Evolutionary conservation across 257 asterid genomes (phyloP).

Genomic region (Lithospermum erythrorhizon): DNA sequence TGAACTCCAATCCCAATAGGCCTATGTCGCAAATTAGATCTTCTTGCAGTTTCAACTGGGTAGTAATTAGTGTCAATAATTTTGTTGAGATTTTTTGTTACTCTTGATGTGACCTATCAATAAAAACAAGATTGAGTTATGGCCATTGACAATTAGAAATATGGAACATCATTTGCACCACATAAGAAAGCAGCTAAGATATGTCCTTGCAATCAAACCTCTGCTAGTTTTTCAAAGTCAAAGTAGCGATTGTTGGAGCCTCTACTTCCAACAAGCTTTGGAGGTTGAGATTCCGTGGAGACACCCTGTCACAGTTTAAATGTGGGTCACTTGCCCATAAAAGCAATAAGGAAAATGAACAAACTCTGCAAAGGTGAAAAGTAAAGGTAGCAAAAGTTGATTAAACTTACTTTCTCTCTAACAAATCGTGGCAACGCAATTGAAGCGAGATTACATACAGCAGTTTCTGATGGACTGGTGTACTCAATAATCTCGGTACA

Average conservation of each 20-base stretch:
- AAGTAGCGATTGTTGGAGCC: constrained; percentile 73
- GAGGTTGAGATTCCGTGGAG: constrained; percentile 65
- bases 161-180: neutral
- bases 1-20: constrained; percentile 98
- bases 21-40: constrained; percentile 77
- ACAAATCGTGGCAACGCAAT: constrained; percentile 93
- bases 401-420: constrained; percentile 59
- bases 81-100: constrained; percentile 78
- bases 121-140: neutral
- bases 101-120: constrained; percentile 60
- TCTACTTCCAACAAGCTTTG: constrained; percentile 93
- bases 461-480: constrained; percentile 88
- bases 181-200: neutral
- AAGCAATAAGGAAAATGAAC: neutral
- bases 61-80: constrained; percentile 79
- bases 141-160: neutral
- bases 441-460: constrained; percentile 94
- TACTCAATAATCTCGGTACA: constrained; percentile 93
- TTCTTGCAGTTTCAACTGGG: constrained; percentile 90
- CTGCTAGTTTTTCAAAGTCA: constrained; percentile 88
- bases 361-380: neutral
- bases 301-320: constrained; percentile 45
- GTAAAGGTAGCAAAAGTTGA: neutral
- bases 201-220: constrained; percentile 38
- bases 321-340: neutral